Conservation (phyloP, 805 yeast genomes). For the Starmerella bombicola region DNA sequence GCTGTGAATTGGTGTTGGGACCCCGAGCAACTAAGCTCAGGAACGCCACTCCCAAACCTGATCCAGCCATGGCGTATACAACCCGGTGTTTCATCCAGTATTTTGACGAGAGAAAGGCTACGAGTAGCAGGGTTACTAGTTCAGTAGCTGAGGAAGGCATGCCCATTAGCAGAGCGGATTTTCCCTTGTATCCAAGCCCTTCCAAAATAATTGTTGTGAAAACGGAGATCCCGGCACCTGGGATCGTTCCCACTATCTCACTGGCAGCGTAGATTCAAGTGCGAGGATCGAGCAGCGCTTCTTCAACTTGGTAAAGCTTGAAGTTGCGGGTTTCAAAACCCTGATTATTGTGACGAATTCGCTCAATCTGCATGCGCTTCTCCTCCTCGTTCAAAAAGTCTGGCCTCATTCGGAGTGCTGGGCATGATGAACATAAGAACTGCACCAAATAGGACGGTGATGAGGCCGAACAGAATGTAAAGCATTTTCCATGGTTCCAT, state of each 20-base stretch:
- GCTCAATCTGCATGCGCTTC: constrained; percentile 37
- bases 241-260: constrained; percentile 35
- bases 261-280: constrained; percentile 38
- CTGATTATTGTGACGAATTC: constrained; percentile 43
- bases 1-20: constrained; percentile 14
- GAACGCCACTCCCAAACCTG: constrained; percentile 9
- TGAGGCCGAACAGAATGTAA: constrained; percentile 47
- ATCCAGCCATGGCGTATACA: constrained; percentile 9
- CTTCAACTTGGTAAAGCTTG: constrained; percentile 43
- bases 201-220: constrained; percentile 37
- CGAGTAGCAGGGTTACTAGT: constrained; percentile 15
- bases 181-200: constrained; percentile 35
- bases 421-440: constrained; percentile 41
- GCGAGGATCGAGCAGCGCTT: constrained; percentile 39
- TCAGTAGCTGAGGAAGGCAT: constrained; percentile 38
- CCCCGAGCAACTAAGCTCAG: constrained; percentile 21
- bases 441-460: constrained; percentile 43
- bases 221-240: constrained; percentile 45
- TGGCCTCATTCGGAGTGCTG: constrained; percentile 37
- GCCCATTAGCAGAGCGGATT: constrained; percentile 32
- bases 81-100: constrained; percentile 8
- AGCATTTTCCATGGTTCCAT: constrained; percentile 42
- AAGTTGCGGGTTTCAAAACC: constrained; percentile 47
- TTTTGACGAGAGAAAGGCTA: constrained; percentile 10
- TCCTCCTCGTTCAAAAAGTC: constrained; percentile 34